Conservation (phyloP, 257 asterid species). For the Gynochthodes officinalis region DNA sequence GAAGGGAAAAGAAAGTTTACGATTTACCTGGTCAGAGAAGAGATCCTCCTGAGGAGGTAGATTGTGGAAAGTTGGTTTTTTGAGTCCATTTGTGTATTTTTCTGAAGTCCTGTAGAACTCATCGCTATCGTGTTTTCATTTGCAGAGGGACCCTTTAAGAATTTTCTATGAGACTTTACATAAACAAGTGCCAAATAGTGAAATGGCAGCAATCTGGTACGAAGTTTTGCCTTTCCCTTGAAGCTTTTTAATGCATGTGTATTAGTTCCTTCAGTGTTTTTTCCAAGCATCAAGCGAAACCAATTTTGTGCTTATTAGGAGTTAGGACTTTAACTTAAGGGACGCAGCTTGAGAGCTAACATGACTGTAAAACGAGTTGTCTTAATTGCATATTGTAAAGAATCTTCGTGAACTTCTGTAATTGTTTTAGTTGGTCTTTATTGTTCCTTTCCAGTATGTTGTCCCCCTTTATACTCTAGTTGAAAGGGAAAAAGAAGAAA, state of each 20-base stretch:
- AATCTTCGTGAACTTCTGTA: neutral
- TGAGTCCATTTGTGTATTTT: neutral
- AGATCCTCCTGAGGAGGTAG: slow-evolving; percentile 75
- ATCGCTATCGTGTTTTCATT: slow-evolving; percentile 5
- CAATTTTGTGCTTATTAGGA: neutral
- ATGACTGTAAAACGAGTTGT: neutral
- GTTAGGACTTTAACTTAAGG: neutral
- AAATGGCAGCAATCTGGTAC: slow-evolving; percentile 87
- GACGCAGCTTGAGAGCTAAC: neutral
- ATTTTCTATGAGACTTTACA: slow-evolving; percentile 73
- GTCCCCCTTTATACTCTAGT: neutral
- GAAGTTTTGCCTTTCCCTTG: slow-evolving; percentile 4
- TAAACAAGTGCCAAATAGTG: slow-evolving; percentile 76
- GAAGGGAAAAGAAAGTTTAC: slow-evolving; percentile 60
- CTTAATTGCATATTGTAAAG: neutral
- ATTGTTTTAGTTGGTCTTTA: neutral
- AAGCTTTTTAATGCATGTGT: neutral
- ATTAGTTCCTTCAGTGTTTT: neutral
- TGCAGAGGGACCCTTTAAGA: slow-evolving; percentile 80
- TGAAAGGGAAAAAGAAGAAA: neutral
- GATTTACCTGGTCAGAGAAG: slow-evolving; percentile 90
- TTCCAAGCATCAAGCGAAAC: neutral
- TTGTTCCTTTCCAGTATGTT: neutral
- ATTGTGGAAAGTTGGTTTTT: neutral
- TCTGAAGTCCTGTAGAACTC: neutral